Base-by-base conservation (phyloP, 1,284 basidiomycete species). In the Erythrobasidium hasegawianum region DNA sequence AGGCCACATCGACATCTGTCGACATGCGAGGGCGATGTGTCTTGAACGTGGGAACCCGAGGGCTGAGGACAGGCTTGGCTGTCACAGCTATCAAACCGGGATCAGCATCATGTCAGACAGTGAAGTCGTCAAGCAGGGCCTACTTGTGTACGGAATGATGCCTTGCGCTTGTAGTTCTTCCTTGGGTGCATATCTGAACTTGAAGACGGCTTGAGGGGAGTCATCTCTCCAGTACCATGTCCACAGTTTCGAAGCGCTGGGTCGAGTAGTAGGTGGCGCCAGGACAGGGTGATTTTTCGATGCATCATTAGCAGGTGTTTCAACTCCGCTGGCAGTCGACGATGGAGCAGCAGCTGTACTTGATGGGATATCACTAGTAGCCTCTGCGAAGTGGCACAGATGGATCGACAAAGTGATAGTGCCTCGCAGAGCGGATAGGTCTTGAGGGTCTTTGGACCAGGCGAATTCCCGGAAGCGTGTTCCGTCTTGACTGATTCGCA, bases 141-240 rank as follows among this genome's bases (percentile, higher is more conserved):
- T 53, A 65, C 62, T 52, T 22, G 43, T 39, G 20, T 52, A 27
- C 5, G 62, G 62, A 40, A 65, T 65, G 22, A 65, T 65, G 14
- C 62, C 62, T 39, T 65, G 55, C 18, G 62, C 62, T 47, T 65
- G 62, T 22, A 65, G 45, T 13, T 45, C 55, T 33, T 65, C 62
- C 47, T 65, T 65, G 2, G 55, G 55, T 24, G 62, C 55, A 53
- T 57, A 65, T 16, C 41, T 47, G 26, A 65, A 65, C 47, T 65
- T 50, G 49, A 65, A 65, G 20, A 65, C 62, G 24, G 55, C 62
- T 53, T 55, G 20, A 8, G 62, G 62, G 24, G 57, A 55, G 22
- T 65, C 62, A 49, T 57, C 55, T 20, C 62, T 41, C 62, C 62
- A 65, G 27, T 65, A 65, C 62, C 62, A 65, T 26, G 62, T 65